Conservation (phyloP, 176 grass and related monocot species). For the Olyra latifolia region DNA sequence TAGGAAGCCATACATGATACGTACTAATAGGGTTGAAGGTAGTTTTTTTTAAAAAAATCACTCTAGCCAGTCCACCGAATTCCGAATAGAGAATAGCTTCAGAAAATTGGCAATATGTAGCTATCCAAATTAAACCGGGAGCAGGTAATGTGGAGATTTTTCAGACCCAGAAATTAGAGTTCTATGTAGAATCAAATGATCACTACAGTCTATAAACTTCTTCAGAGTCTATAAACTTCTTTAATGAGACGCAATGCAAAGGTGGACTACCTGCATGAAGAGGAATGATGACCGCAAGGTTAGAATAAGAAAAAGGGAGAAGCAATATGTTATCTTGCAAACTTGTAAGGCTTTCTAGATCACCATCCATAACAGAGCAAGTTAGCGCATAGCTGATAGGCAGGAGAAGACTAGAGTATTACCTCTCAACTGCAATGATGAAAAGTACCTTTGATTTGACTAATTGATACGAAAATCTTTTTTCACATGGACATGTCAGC, state of each 20-base stretch:
- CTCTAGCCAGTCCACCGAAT: background rate
- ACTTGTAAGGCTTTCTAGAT: background rate
- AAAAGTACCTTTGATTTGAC: constrained; percentile 5
- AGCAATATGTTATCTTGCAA: background rate
- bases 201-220: background rate
- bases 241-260: background rate
- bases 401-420: constrained; percentile 6
- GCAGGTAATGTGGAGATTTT: background rate
- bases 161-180: background rate
- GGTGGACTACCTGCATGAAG: constrained; percentile 8
- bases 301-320: constrained; percentile 8
- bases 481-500: background rate
- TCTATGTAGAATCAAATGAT: background rate
- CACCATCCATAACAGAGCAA: constrained; percentile 15
- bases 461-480: background rate
- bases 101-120: background rate
- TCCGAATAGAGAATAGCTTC: background rate
- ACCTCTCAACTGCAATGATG: background rate
- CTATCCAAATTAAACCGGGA: background rate
- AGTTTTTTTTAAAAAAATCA: background rate
- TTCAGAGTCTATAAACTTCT: background rate
- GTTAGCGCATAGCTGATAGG: background rate
- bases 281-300: background rate
- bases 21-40: background rate
- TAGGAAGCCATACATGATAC: background rate